These are phyloP conservation scores for Penicillium arizonense DNA, from an alignment of 495 filamentous ascomycete genomes.

Conservation along the genomic window DNA sequence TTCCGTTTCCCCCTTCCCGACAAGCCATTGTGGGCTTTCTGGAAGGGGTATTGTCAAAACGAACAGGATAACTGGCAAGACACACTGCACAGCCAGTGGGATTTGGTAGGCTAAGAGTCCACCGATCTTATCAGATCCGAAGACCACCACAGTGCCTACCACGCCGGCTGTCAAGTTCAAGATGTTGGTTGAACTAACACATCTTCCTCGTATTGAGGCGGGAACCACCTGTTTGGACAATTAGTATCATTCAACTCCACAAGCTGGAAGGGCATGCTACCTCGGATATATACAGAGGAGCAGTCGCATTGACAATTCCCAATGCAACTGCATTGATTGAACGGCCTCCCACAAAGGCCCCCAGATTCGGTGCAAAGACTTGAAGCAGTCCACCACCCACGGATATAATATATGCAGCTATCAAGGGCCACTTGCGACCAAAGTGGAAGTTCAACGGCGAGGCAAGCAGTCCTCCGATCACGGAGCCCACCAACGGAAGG, in stretches of 20 bases:
- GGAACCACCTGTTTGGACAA: constrained; percentile 26
- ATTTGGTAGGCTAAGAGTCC: constrained; percentile 30
- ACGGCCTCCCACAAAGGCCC: constrained; percentile 33
- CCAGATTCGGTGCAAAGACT: constrained; percentile 35
- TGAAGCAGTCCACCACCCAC: constrained; percentile 37
- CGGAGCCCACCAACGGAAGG: constrained; percentile 33
- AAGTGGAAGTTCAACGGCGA: constrained; percentile 34
- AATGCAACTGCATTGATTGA: constrained; percentile 32
- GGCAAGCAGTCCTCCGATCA: constrained; percentile 31
- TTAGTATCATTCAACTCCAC: not conserved
- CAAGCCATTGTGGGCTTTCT: constrained; percentile 65
- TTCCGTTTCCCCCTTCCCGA: constrained; percentile 47
- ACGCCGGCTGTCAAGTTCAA: constrained; percentile 34
- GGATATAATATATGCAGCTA: constrained; percentile 33
- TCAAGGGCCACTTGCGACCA: constrained; percentile 36
- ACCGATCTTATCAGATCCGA: constrained; percentile 23
- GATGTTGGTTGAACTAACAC: constrained; percentile 38
- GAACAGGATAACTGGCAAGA: constrained; percentile 27
- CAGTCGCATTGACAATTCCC: constrained; percentile 35
- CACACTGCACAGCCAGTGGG: constrained; percentile 35
- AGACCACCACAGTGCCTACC: constrained; percentile 33
- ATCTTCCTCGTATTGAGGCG: constrained; percentile 34
- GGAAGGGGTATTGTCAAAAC: constrained; percentile 38
- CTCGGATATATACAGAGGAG: constrained; percentile 39
- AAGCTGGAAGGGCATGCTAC: constrained; percentile 6